A percentile compares a stretch with the other conserved stretches of the same genome.
phyloP scores from a whole-genome alignment of 441 rosid species.

The Corymbia calophylla region DNA sequence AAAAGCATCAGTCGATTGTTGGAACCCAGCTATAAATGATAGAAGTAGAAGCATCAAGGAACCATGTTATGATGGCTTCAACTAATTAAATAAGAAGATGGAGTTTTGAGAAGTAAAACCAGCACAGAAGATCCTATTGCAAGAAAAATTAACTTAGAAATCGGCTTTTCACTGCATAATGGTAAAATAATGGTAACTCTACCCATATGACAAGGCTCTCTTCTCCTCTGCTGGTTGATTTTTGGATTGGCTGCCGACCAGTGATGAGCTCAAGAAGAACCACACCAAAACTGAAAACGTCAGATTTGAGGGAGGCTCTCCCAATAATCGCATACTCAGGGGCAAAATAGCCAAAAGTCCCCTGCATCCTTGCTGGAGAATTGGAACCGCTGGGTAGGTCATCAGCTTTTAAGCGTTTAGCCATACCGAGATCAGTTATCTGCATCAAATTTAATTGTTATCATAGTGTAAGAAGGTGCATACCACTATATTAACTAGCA shows the following conservation, averaged over 20 bases:
- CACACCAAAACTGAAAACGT: slow-evolving; percentile 96
- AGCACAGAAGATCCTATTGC: background rate
- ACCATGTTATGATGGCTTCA: background rate
- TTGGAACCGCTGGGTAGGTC: slow-evolving; percentile 71
- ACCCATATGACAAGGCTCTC: slow-evolving; percentile 98
- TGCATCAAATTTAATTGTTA: slow-evolving; percentile 16
- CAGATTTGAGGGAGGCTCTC: slow-evolving; percentile 88
- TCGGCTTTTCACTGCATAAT: background rate
- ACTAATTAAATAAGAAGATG: background rate
- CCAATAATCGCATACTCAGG: slow-evolving; percentile 94
- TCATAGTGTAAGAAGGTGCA: background rate
- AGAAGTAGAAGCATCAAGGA: background rate
- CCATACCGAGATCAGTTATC: slow-evolving; percentile 99
- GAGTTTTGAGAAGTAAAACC: background rate
- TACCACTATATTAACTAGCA: background rate
- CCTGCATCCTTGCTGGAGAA: slow-evolving; percentile 95
- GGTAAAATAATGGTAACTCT: background rate
- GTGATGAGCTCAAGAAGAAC: slow-evolving; percentile 94
- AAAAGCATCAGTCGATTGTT: background rate
- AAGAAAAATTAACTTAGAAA: background rate
- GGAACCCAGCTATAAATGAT: background rate
- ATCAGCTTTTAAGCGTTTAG: slow-evolving; percentile 71
- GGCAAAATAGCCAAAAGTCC: slow-evolving; percentile 96
- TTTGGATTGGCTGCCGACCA: slow-evolving; percentile 79
- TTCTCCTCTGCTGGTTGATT: slow-evolving; percentile 60